phyloP scores from a whole-genome alignment of 2,329 filamentous ascomycete genomes.

The Rosellinia necatrix region DNA sequence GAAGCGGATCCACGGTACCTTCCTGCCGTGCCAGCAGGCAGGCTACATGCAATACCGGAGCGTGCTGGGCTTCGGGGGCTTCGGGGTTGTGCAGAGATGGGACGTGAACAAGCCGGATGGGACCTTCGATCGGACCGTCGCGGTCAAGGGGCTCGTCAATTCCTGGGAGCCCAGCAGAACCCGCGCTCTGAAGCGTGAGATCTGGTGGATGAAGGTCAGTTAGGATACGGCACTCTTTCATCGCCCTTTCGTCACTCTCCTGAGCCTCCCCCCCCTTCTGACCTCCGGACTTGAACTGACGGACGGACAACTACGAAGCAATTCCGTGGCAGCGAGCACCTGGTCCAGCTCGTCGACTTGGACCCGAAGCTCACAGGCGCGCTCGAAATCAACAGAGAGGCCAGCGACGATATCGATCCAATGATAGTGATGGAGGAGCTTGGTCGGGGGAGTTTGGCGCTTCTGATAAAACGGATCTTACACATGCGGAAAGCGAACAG shows the following conservation, averaged over 20 bases:
- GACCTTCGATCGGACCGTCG: neutral
- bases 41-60: conserved; percentile 3
- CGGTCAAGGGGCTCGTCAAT: conserved; percentile 7
- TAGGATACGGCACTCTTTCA: too few species aligned
- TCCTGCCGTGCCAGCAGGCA: neutral
- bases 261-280: too few species aligned
- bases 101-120: neutral
- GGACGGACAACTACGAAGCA: neutral
- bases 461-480: neutral
- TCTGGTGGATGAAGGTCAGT: conserved; percentile 18
- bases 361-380: neutral
- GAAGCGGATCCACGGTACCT: neutral
- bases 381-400: conserved; percentile 13
- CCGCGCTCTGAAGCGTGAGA: conserved; percentile 2
- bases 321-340: conserved; percentile 15
- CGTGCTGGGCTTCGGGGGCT: conserved; percentile 21
- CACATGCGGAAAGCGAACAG: neutral
- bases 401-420: neutral
- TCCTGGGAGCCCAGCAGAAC: fast-evolving
- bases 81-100: conserved; percentile 17
- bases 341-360: conserved; percentile 21
- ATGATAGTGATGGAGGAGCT: conserved; percentile 18
- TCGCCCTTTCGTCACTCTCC: too few species aligned
- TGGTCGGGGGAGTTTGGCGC: neutral
- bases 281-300: too few species aligned